phyloP scores from a whole-genome alignment of 2,329 filamentous ascomycete species.

The Sarocladiaceae sp. region DNA sequence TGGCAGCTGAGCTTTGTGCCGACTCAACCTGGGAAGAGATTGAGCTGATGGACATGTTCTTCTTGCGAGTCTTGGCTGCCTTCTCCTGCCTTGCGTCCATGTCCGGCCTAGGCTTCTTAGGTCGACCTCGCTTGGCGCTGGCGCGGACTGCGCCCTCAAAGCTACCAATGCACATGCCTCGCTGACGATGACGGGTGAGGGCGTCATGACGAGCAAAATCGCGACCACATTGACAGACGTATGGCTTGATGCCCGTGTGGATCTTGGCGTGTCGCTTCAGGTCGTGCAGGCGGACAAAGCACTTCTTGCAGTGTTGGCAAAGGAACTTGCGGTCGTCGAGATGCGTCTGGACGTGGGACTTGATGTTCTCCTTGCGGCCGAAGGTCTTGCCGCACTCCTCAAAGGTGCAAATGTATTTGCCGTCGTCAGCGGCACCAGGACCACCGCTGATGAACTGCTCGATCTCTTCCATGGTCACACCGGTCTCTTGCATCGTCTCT shows the following conservation, averaged over 20 bases:
- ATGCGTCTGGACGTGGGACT: slow-evolving; percentile 96
- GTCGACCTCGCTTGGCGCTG: slow-evolving; percentile 56
- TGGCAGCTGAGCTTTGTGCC: slow-evolving; percentile 49
- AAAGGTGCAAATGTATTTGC: slow-evolving; percentile 73
- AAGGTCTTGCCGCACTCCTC: slow-evolving; percentile 82
- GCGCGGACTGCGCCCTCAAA: slow-evolving; percentile 70
- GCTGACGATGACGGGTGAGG: slow-evolving; percentile 85
- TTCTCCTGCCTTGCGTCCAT: slow-evolving; percentile 36
- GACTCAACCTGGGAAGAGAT: slow-evolving; percentile 48
- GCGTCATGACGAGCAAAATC: slow-evolving; percentile 94
- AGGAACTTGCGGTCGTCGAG: slow-evolving; percentile 93
- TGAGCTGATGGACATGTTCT: slow-evolving; percentile 43
- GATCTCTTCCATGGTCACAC: slow-evolving; percentile 81
- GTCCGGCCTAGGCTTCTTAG: slow-evolving; percentile 55
- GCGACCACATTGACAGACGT: slow-evolving; percentile 89
- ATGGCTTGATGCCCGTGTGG: slow-evolving; percentile 91
- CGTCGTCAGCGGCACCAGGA: slow-evolving; percentile 52
- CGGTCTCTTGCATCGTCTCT: slow-evolving; percentile 66
- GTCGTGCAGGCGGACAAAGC: slow-evolving; percentile 95
- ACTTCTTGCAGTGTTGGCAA: slow-evolving; percentile 89
- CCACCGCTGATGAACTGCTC: slow-evolving; percentile 67
- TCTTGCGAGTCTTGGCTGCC: slow-evolving; percentile 47
- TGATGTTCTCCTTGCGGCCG: slow-evolving; percentile 97
- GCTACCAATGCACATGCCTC: slow-evolving; percentile 93
- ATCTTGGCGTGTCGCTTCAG: slow-evolving; percentile 97